These are phyloP conservation scores for Fragaria ananassa DNA, from an alignment of 306 rosid species.

Conservation along the genomic window DNA sequence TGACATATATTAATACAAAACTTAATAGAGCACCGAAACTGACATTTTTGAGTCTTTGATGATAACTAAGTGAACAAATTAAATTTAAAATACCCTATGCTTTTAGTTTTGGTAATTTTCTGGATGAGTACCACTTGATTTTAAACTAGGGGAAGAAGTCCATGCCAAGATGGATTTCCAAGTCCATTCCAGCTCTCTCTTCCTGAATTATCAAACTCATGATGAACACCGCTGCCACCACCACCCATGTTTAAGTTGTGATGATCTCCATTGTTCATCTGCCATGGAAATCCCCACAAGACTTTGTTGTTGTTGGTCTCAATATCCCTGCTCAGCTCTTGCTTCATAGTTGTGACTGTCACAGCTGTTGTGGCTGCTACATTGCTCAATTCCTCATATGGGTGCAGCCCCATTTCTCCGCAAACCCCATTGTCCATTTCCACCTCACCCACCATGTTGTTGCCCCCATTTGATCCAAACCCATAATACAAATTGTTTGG, in stretches of 20 bases:
- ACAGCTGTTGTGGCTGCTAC: constrained; percentile 54
- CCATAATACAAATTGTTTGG: constrained; percentile 52
- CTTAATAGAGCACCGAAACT: constrained; percentile 24
- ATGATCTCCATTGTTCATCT: constrained; percentile 45
- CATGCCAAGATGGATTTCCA: constrained; percentile 69
- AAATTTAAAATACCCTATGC: constrained; percentile 20
- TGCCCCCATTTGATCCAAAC: constrained; percentile 44
- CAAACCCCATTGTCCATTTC: constrained; percentile 35
- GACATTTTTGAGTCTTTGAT: constrained; percentile 28
- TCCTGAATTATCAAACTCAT: constrained; percentile 48
- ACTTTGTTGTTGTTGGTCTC: constrained; percentile 40
- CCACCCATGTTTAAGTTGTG: constrained; percentile 42
- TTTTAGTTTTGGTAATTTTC: background rate
- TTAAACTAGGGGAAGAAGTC: constrained; percentile 89
- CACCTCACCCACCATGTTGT: constrained; percentile 44
- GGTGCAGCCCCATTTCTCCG: constrained; percentile 46
- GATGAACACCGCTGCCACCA: background rate
- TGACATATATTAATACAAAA: constrained; percentile 22
- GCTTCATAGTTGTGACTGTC: constrained; percentile 76
- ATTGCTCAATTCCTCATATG: constrained; percentile 51
- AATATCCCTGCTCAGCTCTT: constrained; percentile 51
- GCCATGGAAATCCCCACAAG: constrained; percentile 92
- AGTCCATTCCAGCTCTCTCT: constrained; percentile 76
- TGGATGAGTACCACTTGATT: background rate
- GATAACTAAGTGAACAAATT: constrained; percentile 16